Percentiles rank a stretch among this genome's conserved stretches.
Evolutionary conservation across 352 stramenopile genomes (phyloP).

Genomic region (Globisporangium spinosum): DNA sequence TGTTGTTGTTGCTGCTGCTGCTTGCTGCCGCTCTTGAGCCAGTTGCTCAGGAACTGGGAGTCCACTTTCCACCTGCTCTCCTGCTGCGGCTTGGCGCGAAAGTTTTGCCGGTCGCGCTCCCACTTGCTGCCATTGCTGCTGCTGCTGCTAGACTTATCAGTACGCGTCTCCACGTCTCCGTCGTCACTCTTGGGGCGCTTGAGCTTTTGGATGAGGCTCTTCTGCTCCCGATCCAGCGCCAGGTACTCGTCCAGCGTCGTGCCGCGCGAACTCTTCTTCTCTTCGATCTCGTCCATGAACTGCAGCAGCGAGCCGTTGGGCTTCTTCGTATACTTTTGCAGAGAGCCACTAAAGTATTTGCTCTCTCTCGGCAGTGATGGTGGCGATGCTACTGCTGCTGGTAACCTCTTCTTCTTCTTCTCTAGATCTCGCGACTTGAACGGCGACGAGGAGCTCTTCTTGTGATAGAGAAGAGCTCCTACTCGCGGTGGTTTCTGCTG

Average conservation of each 20-base stretch:
- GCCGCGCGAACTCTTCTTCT: slow-evolving; percentile 21
- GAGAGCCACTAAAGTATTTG: slow-evolving; percentile 8
- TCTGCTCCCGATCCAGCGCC: slow-evolving; percentile 26
- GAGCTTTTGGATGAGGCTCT: slow-evolving; percentile 11
- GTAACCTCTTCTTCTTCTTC: background rate
- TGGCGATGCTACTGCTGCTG: background rate
- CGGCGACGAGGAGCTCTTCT: background rate
- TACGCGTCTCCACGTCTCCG: background rate
- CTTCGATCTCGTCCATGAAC: slow-evolving; percentile 30
- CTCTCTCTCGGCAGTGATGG: background rate
- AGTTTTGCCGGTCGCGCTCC: slow-evolving; percentile 21
- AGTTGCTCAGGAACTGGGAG: slow-evolving; percentile 13
- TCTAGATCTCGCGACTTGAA: background rate
- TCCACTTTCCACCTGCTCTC: slow-evolving; percentile 18
- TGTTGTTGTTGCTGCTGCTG: background rate
- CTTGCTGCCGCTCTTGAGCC: slow-evolving; percentile 7
- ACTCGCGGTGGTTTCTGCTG: background rate
- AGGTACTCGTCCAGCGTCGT: slow-evolving; percentile 32
- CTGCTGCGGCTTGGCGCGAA: slow-evolving; percentile 12
- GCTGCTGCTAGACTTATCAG: background rate
- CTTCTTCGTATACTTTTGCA: background rate
- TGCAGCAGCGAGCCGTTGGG: slow-evolving; percentile 13
- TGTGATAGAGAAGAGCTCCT: slow-evolving; percentile 1
- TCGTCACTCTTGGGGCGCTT: slow-evolving; percentile 5
- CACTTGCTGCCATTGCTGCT: slow-evolving; percentile 14